Evolutionary conservation across 2,329 filamentous ascomycete genomes (phyloP).

Genomic region (Alternaria panax): DNA sequence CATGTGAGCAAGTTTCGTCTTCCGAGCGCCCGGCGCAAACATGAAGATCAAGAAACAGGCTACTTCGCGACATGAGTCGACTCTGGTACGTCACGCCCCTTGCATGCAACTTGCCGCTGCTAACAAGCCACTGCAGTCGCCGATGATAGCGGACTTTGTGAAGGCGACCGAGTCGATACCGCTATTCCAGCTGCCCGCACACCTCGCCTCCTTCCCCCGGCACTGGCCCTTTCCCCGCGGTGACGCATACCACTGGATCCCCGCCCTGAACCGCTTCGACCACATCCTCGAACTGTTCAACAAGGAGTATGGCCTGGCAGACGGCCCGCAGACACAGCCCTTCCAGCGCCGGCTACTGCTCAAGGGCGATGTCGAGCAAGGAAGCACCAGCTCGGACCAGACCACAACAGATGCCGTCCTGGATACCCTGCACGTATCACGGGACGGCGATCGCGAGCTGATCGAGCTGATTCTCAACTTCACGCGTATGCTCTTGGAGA

Average conservation of each 20-base stretch:
- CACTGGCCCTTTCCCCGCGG: slow-evolving; percentile 95
- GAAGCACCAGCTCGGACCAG: slow-evolving; percentile 28
- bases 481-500: slow-evolving; percentile 85
- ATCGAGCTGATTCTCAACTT: slow-evolving; percentile 83
- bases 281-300: slow-evolving; percentile 83
- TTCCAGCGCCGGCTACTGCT: slow-evolving; percentile 73
- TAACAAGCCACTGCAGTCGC: slow-evolving; percentile 67
- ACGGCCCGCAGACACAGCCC: slow-evolving; percentile 79
- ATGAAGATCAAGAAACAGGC: slow-evolving; percentile 66
- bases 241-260: slow-evolving; percentile 98
- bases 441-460: slow-evolving; percentile 81
- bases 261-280: slow-evolving; percentile 91
- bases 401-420: slow-evolving; percentile 58
- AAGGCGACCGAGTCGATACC: slow-evolving; percentile 71
- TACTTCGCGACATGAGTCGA: slow-evolving; percentile 62
- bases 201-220: slow-evolving; percentile 81
- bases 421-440: slow-evolving; percentile 66
- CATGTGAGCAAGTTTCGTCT: slow-evolving; percentile 47
- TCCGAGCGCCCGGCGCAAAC: slow-evolving; percentile 48
- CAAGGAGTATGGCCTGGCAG: slow-evolving; percentile 77
- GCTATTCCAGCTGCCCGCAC: slow-evolving; percentile 77
- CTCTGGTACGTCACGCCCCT: slow-evolving; percentile 51
- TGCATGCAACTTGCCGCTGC: background rate
- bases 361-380: slow-evolving; percentile 62
- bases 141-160: slow-evolving; percentile 85